These are phyloP conservation scores for Taphrina deformans DNA, from an alignment of 1,139 yeast species.

Conservation along the genomic window DNA sequence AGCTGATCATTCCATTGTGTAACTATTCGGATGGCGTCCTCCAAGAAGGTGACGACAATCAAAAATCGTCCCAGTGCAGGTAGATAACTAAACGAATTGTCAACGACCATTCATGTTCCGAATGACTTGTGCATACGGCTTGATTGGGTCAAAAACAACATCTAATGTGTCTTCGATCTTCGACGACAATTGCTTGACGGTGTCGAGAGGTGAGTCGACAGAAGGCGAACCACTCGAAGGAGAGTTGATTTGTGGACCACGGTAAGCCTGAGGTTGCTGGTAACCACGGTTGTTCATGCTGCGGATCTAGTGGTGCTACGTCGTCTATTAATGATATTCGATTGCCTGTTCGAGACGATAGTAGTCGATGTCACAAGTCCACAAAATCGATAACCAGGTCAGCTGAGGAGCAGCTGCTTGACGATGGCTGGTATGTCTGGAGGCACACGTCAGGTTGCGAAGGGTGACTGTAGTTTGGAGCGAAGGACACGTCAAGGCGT, in stretches of 20 bases:
- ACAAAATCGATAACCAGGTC: neutral
- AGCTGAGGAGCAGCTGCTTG: neutral
- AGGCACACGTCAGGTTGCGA: neutral
- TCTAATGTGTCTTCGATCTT: slow-evolving; percentile 30
- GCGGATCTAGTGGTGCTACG: neutral
- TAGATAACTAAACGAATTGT: slow-evolving; percentile 39
- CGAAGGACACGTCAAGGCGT: slow-evolving; percentile 11
- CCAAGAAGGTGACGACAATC: slow-evolving; percentile 91
- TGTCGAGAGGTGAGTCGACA: slow-evolving; percentile 32
- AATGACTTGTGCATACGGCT: slow-evolving; percentile 19
- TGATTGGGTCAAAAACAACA: slow-evolving; percentile 18
- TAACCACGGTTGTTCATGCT: slow-evolving; percentile 26
- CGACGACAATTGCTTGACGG: slow-evolving; percentile 30
- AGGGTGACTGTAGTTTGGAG: neutral
- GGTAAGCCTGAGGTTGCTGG: slow-evolving; percentile 16
- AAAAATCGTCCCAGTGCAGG: slow-evolving; percentile 87
- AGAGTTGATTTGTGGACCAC: slow-evolving; percentile 31
- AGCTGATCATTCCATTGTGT: slow-evolving; percentile 93
- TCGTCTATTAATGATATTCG: neutral
- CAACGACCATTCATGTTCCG: neutral
- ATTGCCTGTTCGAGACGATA: neutral
- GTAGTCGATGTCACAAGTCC: neutral
- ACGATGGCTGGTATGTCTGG: neutral
- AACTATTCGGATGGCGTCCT: slow-evolving; percentile 80
- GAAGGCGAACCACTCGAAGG: slow-evolving; percentile 21